Conservation (phyloP, 2,329 filamentous ascomycete species). For the Penicillium sp. region DNA sequence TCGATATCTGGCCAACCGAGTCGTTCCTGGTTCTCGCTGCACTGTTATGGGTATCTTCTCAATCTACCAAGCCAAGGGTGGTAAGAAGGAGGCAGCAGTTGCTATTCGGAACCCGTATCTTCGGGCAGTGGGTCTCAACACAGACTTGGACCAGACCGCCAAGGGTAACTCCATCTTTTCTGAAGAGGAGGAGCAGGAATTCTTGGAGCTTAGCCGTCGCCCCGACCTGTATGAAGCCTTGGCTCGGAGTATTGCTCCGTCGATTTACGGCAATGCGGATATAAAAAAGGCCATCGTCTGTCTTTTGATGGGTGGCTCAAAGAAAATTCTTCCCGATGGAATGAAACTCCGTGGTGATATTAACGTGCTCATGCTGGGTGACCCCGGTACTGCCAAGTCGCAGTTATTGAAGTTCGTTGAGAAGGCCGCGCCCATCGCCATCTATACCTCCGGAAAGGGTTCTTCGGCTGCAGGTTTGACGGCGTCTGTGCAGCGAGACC, state of each 20-base stretch:
- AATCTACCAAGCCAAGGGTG: constrained; percentile 91
- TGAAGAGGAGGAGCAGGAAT: constrained; percentile 97
- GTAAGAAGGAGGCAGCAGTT: constrained; percentile 79
- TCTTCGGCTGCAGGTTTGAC: constrained; percentile 97
- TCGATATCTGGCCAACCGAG: constrained; percentile 88
- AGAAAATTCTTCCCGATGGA: constrained; percentile 95
- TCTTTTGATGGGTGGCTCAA: constrained; percentile 87
- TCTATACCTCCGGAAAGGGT: constrained; percentile 98
- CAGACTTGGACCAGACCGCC: constrained; percentile 82
- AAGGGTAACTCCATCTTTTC: constrained; percentile 82
- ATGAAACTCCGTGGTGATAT: constrained; percentile 98
- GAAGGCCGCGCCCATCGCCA: constrained; percentile 91
- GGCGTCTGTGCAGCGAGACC: constrained; percentile 91
- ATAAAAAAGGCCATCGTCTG: constrained; percentile 98
- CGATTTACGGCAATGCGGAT: constrained; percentile 92
- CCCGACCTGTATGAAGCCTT: constrained; percentile 92
- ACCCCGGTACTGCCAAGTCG: constrained; percentile 96
- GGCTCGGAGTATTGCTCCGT: constrained; percentile 89
- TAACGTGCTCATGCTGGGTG: constrained; percentile 93
- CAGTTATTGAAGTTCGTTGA: constrained; percentile 97
- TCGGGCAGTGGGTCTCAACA: constrained; percentile 86
- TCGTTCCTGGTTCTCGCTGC: constrained; percentile 91
- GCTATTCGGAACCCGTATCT: constrained; percentile 95
- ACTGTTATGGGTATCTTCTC: constrained; percentile 97
- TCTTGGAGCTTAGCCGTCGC: constrained; percentile 81